Evolutionary conservation across 768 basidiomycete species (phyloP), one percentile per base, ranked within the genome.

Genomic region (Mycena polygramma): DNA sequence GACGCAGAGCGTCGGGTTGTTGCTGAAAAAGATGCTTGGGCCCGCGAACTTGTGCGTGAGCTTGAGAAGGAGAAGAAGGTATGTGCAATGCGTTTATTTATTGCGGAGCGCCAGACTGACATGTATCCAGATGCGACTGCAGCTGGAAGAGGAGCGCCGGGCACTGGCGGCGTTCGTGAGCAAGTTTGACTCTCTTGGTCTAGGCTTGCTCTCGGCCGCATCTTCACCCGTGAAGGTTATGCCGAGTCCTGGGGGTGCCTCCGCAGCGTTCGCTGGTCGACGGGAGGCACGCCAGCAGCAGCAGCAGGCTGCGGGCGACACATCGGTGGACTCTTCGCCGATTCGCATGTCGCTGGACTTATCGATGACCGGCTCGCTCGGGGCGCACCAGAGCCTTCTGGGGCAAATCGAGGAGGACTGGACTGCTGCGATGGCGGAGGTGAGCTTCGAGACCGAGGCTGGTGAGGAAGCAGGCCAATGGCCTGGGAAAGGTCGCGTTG

Each of bases 21-120:
- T n/a, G 91, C 90, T 75, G 92, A 93, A 79, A 89, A 88, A 76
- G 90, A 92, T 70, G 85, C 79, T 24, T 94, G 93, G 91, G 92
- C 90, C 1, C 84, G 85, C 17, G 94, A 95, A 78, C 80, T 95
- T 15, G 91, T 92, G 48, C 89, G 85, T 70, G 89, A 92, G 74
- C 81, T 95, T 43, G 94, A 95, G 74, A 92, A 90, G 78, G 94
- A 95, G 83, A 92, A 90, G 79, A 90, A 88, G 84, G 87, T 89
- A 57, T 19, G 85, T 73, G 14, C 37, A 15, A 37, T 72, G 52
- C 48, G 57, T n/a, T 48, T 57, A n/a, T 71, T 22, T 53, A 14
- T 57, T 58, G 7, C 1, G 9, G 48, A 68, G 13, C 66, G 59
- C 49, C 39, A 46, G 17, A 15, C 51, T 67, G 63, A 43, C 46